phyloP scores from a whole-genome alignment of 257 asterid species.

The Solanum medicagineum region DNA sequence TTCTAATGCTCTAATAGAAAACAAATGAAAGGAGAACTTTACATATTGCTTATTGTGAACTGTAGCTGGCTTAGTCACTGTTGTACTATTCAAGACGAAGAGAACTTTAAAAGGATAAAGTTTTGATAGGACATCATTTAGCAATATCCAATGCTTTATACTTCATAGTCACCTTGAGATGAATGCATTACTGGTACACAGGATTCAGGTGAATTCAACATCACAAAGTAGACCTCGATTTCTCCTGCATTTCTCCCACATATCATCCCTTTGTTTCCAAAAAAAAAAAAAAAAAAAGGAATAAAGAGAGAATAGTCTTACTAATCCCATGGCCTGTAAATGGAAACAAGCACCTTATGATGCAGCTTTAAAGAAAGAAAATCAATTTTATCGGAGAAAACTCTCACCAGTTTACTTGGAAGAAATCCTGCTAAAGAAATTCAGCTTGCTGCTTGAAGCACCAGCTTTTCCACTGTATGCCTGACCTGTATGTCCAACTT shows the following conservation, averaged over 20 bases:
- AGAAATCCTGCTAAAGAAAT: slow-evolving; percentile 7
- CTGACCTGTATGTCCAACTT: slow-evolving; percentile 4
- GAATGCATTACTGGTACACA: neutral
- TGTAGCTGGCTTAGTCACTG: neutral
- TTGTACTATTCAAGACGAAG: neutral
- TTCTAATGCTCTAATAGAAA: neutral
- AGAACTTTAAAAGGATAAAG: neutral
- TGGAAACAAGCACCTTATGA: neutral
- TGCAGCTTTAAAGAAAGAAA: neutral
- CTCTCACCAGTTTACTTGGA: slow-evolving; percentile 12
- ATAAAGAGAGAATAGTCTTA: neutral
- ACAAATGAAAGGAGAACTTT: neutral
- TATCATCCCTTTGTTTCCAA: neutral
- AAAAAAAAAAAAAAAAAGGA: neutral
- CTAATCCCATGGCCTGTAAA: neutral
- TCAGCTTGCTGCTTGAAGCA: slow-evolving; percentile 14
- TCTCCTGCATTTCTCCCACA: neutral
- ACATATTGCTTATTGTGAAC: neutral
- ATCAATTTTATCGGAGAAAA: neutral
- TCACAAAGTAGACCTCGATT: neutral
- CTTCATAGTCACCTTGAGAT: slow-evolving; percentile 4
- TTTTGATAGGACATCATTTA: neutral
- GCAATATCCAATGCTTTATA: slow-evolving; percentile 1
- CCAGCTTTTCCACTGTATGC: slow-evolving; percentile 5
- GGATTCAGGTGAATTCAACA: slow-evolving; percentile 5